A percentile compares a stretch with the other conserved stretches of the same genome.
These are phyloP conservation scores for Stramenopiles sp. DNA, from an alignment of 352 stramenopile species.

Conservation along the genomic window DNA sequence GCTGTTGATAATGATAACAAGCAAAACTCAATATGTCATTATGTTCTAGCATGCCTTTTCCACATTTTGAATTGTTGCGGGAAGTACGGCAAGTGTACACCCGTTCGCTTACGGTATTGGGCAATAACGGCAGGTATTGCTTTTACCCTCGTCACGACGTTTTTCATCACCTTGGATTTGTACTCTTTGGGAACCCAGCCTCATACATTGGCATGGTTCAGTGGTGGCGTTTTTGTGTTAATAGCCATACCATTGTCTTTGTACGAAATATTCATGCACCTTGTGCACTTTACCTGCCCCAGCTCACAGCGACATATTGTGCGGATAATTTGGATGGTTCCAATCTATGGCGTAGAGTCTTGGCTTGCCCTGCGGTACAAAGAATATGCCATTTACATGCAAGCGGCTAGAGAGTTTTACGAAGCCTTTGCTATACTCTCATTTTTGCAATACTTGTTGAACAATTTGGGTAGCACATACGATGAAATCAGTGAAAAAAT, in stretches of 20 bases:
- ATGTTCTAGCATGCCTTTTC: constrained; percentile 1
- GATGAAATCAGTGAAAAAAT: constrained; percentile 22
- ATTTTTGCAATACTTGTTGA: constrained; percentile 73
- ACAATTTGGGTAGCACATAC: constrained; percentile 43
- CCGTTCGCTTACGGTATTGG: background rate
- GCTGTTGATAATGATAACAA: too few species aligned
- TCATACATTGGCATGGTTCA: background rate
- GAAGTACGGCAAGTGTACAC: background rate
- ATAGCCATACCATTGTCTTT: background rate
- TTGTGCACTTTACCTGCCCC: constrained; percentile 52
- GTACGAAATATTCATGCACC: constrained; percentile 53
- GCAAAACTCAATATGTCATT: too few species aligned
- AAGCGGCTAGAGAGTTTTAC: constrained; percentile 70
- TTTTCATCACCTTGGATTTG: background rate
- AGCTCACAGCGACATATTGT: constrained; percentile 69
- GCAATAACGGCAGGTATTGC: background rate
- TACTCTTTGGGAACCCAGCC: background rate
- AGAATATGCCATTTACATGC: constrained; percentile 56
- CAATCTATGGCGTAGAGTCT: constrained; percentile 67
- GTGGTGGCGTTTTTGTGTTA: background rate
- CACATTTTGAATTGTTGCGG: background rate
- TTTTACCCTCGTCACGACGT: background rate
- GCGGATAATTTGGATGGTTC: constrained; percentile 76
- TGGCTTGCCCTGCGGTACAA: constrained; percentile 68
- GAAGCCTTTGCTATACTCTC: constrained; percentile 77